These are phyloP conservation scores for Erigeron canadensis DNA, from an alignment of 129 eudicot genomes.

Conservation along the genomic window DNA sequence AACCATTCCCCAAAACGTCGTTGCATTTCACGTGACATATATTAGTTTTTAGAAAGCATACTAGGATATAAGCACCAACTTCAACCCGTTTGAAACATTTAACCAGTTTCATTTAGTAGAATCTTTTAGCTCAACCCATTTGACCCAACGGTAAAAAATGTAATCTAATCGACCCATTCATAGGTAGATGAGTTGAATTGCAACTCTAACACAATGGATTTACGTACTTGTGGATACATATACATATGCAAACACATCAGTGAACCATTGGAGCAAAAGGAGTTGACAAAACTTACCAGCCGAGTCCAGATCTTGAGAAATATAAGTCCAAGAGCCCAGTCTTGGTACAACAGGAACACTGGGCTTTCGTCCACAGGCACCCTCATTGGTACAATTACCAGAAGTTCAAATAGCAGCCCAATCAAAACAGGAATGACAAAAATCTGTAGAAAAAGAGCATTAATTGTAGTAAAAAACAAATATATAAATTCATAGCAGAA, in stretches of 20 bases:
- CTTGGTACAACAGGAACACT: constrained; percentile 81
- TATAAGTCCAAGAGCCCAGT: constrained; percentile 86
- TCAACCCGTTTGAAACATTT: too few relatives aligned
- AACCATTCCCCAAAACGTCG: background rate
- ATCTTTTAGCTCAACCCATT: background rate
- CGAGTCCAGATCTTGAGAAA: constrained; percentile 89
- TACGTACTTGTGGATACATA: background rate
- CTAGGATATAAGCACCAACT: too few relatives aligned
- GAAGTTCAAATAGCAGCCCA: constrained; percentile 82
- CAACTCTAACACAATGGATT: background rate
- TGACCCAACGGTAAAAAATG: background rate
- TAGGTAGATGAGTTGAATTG: background rate
- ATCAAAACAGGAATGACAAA: constrained; percentile 79
- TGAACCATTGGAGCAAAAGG: background rate
- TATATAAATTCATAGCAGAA: constrained; percentile 4
- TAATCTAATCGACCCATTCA: background rate
- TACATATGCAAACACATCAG: background rate
- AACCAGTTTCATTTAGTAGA: background rate
- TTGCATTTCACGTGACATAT: too few relatives aligned
- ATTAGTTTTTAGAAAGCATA: too few relatives aligned
- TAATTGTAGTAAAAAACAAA: background rate
- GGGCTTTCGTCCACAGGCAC: constrained; percentile 92
- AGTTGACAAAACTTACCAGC: constrained; percentile 45
- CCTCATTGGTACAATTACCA: constrained; percentile 88
- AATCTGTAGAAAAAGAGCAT: constrained; percentile 41